A percentile compares a stretch with the other conserved stretches of the same genome.
Conservation (phyloP, 139 green algal species). For the Micractinium conductrix region DNA sequence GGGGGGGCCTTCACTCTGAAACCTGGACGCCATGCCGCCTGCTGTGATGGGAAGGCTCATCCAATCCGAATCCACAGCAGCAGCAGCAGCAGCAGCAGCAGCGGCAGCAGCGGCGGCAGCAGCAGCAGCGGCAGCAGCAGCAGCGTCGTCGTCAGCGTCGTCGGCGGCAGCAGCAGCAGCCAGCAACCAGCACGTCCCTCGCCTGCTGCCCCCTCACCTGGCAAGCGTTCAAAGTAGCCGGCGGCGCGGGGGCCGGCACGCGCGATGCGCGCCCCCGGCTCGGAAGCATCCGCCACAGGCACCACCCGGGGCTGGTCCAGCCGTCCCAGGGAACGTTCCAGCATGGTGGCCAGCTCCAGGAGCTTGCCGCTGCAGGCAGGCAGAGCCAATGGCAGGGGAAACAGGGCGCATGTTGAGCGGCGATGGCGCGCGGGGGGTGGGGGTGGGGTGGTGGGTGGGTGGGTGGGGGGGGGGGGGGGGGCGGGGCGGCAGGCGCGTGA, state of each 20-base stretch:
- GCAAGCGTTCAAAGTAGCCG: not conserved
- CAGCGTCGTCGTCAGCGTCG: too few relatives aligned
- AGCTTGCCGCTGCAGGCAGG: slow-evolving; percentile 13
- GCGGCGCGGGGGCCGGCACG: not conserved
- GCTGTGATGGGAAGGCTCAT: too few relatives aligned
- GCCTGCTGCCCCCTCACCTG: not conserved
- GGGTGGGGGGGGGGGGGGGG: too few relatives aligned
- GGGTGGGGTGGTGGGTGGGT: too few relatives aligned
- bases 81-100: too few relatives aligned
- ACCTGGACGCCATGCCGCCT: too few relatives aligned
- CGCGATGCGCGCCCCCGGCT: not conserved
- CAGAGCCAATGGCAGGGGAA: not conserved
- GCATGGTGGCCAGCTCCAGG: not conserved
- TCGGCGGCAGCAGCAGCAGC: too few relatives aligned
- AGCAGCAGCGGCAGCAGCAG: too few relatives aligned
- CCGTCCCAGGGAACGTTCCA: not conserved
- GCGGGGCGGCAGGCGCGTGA: too few relatives aligned
- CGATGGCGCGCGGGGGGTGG: not conserved
- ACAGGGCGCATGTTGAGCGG: not conserved
- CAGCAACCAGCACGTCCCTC: not conserved
- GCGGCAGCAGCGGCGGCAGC: too few relatives aligned
- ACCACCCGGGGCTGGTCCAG: not conserved
- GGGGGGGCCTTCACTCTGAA: too few relatives aligned
- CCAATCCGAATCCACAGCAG: too few relatives aligned
- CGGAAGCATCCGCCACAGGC: not conserved